Percentiles rank a stretch among this genome's conserved stretches.
phyloP scores from a whole-genome alignment of 2,329 filamentous ascomycete species.

The Lecanosticta acicola region DNA sequence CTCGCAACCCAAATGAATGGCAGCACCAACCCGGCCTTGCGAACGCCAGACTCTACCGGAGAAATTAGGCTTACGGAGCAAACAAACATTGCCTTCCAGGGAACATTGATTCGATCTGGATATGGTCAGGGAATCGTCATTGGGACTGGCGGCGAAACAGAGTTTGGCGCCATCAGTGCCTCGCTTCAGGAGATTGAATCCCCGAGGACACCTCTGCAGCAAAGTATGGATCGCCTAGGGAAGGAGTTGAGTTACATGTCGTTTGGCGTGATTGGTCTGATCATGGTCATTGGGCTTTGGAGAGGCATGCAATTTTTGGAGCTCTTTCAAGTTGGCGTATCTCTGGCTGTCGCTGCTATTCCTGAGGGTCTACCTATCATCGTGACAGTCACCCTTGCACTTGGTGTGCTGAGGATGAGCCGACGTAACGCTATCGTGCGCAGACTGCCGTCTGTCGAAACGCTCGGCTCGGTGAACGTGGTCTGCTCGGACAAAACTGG shows the following conservation, averaged over 20 bases:
- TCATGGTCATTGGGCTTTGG: conserved; percentile 82
- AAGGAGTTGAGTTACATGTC: conserved; percentile 96
- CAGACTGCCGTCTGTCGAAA: conserved; percentile 93
- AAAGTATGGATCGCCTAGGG: conserved; percentile 96
- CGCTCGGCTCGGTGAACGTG: conserved; percentile 97
- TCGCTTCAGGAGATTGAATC: conserved; percentile 94
- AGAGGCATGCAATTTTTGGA: conserved; percentile 86
- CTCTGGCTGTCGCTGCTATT: conserved; percentile 90
- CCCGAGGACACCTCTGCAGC: conserved; percentile 83
- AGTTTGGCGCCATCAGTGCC: conserved; percentile 93
- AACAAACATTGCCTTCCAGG: conserved; percentile 97
- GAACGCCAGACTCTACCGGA: conserved; percentile 30
- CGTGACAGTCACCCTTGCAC: conserved; percentile 89
- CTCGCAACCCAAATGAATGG: conserved; percentile 20
- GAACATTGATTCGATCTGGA: conserved; percentile 88
- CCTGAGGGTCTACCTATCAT: conserved; percentile 96
- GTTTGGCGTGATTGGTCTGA: conserved; percentile 87
- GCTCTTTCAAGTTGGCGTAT: conserved; percentile 96
- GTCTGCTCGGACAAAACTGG: conserved; percentile 98
- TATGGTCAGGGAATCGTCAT: conserved; percentile 97
- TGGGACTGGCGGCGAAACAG: conserved; percentile 85
- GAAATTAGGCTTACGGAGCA: conserved; percentile 66
- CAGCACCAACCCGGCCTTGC: conserved; percentile 13
- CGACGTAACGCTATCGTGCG: conserved; percentile 91
- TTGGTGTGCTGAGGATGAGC: conserved; percentile 95